Evolutionary conservation across 2,329 filamentous ascomycete species (phyloP), one percentile per base, ranked within the genome.

Genomic region (Botrytis medusae): DNA sequence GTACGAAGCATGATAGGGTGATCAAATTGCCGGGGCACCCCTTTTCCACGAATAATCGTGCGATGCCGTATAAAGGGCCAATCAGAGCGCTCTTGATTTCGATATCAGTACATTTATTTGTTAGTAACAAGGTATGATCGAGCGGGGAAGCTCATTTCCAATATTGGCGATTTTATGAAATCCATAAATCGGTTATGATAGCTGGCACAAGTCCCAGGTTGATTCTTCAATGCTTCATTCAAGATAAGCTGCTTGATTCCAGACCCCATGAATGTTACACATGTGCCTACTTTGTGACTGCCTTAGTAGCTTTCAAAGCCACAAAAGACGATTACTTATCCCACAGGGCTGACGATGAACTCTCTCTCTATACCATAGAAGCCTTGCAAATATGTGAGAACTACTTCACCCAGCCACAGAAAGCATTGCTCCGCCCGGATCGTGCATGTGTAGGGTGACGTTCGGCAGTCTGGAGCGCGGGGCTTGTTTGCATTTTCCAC

Each of bases 281-380:
- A 57, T 59, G 14, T 67, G 48, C 37, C 61, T 65, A n/a, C 34
- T 40, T 22, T 40, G 22, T 61, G 37, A 20, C 48, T 46, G 61
- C 70, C 37, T 72, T 37, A 12, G n/a, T 32, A 67, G 12, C 46
- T 48, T 40, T 29, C 37, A 20, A 72, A 72, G 70, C 70, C 51
- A 72, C 40, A 7, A 16, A 67, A n/a, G 48, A 25, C 22, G 20
- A 72, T 68, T n/a, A 22, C 20, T 22, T 25, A 57, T 46, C 54
- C n/a, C 60, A 71, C 69, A 71, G 60, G 69, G 69, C 69, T 71
- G 69, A 71, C 37, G 51, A 51, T 57, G 62, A 59, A 46, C 20
- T 34, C 32, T 37, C 32, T 16, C 29, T 64, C 32, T 22, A 32
- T 59, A 37, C 61, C 70, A 68, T 40, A 72, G 46, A 46, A 72